Base-by-base conservation (phyloP, 2,329 filamentous ascomycete genomes). In the Xenoacremonium recifei region DNA sequence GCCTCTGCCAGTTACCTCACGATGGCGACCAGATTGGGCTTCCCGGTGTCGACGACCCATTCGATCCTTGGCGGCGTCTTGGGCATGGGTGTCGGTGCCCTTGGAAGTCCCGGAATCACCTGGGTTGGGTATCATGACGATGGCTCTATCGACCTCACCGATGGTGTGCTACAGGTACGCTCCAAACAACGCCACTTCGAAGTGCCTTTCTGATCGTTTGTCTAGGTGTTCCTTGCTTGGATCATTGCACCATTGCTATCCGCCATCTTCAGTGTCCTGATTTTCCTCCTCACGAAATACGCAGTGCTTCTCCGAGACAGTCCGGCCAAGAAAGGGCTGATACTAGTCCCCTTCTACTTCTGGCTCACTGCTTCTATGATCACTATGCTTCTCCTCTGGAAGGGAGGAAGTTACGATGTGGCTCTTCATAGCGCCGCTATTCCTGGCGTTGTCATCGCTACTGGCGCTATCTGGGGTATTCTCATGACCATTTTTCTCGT, bases 1-100 rank as follows among this genome's bases (percentile, higher is more conserved):
- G 73, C 72, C 17, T 78, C 76, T 12, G 72, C 78, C 0, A 49
- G 65, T 13, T 82, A 77, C 65, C 69, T 83, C n/a, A 80, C 78
- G 45, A 58, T 79, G 47, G 73, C 74, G 29, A 82, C 79, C 4
- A 61, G 58, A 29, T 56, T 75, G 48, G 77, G 77, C 27, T 68
- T 80, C 49, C 80, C 79, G 25, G 78, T 82, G 16, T 82, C 77
- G 0, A 81, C 80, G 4, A 83, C 79, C 2, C 78, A 82, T 59
- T 79, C 77, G 11, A 72, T 82, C 45, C 72, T 82, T 47, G 77
- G 76, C 15, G 77, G 77, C 48, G 70, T 84, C 21, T 67, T 81
- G 41, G 80, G 80, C 42, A 77, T 80, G 54, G 79, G 79, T 33
- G 68, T 84, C 27, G 79, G 77, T 11, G 62, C 70, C 9, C 63